Evolutionary conservation across 148 eudicot genomes (phyloP).

Genomic region (Mesembryanthemum crystallinum): DNA sequence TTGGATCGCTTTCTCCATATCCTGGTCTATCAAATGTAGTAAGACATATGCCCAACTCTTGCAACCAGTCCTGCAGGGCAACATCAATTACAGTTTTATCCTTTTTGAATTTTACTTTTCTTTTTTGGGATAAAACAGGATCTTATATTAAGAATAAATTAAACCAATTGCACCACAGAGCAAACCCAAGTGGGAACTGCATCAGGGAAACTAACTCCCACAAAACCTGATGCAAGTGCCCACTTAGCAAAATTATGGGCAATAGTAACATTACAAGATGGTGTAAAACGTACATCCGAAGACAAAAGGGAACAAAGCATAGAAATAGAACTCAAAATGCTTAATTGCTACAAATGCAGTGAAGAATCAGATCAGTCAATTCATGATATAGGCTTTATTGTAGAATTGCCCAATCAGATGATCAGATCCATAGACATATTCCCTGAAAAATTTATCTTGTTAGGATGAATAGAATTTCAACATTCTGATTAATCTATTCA

Average conservation of each 20-base stretch:
- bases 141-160: no score
- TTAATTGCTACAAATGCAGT: slow-evolving; percentile 3
- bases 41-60: slow-evolving; percentile 25
- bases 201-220: no score
- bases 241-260: no score
- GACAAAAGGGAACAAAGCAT: no score
- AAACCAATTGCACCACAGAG: no score
- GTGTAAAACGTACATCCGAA: no score
- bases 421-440: neutral
- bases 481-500: neutral
- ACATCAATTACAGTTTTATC: neutral
- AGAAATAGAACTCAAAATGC: neutral
- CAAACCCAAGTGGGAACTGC: no score
- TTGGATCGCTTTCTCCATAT: slow-evolving; percentile 41
- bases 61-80: slow-evolving; percentile 34
- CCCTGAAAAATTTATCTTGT: neutral
- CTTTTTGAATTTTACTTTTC: no score
- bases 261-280: no score
- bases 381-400: neutral
- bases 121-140: no score
- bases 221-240: no score
- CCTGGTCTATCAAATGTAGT: slow-evolving; percentile 38
- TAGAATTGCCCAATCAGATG: neutral
- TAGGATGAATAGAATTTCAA: neutral
- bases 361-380: neutral